Base-by-base conservation (phyloP, 495 filamentous ascomycete genomes). In the Entonaema liquescens region DNA sequence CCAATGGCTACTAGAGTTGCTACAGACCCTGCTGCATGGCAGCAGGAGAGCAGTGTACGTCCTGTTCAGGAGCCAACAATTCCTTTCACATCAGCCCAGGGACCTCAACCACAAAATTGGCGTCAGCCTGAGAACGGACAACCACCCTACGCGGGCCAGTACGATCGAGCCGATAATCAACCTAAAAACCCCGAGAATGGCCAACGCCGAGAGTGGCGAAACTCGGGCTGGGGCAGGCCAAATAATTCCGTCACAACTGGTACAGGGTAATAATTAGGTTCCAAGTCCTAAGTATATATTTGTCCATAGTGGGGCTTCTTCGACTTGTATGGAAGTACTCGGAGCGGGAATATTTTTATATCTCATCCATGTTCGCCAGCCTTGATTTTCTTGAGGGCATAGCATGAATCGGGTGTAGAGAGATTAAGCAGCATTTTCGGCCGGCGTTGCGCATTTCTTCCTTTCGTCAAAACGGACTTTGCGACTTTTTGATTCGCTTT, bases 1-100 rank as follows among this genome's bases (percentile, higher is more conserved):
- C 78, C 85, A 64, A 72, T 84, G 28, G 86, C 74, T 74, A 83
- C 79, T 78, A 88, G 79, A 73, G 84, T 95, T 28, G 93, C 97
- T 66, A 91, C 90, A 17, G 93, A 97, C 75, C 91, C 91, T 3
- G 76, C 89, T 17, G 86, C 89, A 3, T 92, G 90, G 90, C 90
- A 93, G 65, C 90, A 92, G 74, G 93, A 96, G 77, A 90, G 85
- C 63, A 93, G 90, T 29, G 93, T 91, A 25, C 87, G 91, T 25
- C 92, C 93, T 70, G 88, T 95, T 13, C 89, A 91, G 67, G 90
- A 89, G 8, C 86, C 88, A 19, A 74, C 77, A 6, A 66, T 79
- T 38, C 83, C 83, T 28, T 79, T 79, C 54, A 71, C 70, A 55
- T 76, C 77, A 35, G 62, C 76, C 2, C 74, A 76, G 58, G 81